Evolutionary conservation across 2,329 filamentous ascomycete genomes (phyloP), one percentile per base, ranked within the genome.

Genomic region (Tolypocladium ovalisporum): DNA sequence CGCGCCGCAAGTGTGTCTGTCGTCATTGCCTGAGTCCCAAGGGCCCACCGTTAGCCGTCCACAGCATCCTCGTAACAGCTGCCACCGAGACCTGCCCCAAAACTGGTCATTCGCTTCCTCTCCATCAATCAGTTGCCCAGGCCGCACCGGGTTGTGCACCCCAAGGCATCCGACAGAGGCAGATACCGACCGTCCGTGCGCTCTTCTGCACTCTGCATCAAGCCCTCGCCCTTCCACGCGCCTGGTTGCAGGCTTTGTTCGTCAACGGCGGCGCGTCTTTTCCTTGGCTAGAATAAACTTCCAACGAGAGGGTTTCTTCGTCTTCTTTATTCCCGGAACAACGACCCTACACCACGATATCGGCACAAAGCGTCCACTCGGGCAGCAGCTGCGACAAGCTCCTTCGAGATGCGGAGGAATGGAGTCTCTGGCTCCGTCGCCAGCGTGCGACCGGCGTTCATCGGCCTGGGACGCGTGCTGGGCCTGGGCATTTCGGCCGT

Each of bases 381-480:
- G 22, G 24, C 34, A 24, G 35, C 52, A 39, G 5, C 24, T 3
- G 35, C 37, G 39, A 35, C 19, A 36, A n/a, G 9, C 27, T 22
- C 34, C 24, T 10, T 35, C 42, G 54, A 58, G 32, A 72, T 71
- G 71, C 63, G 63, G 54, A 66, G 57, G 47, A 62, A 64, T 42
- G 58, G 57, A 53, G 52, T 61, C 40, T 56, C 61, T 54, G 62
- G 66, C 66, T 70, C 71, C 61, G 71, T 76, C 59, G 70, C 70
- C 61, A 70, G 71, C 59, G 64, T 75, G 54, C 76, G 80, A 60
- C 75, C 79, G 37, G 74, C 75, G 59, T 71, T 82, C 56, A 70
- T 85, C 47, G 79, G 78, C 58, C 64, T 83, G 55, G 75, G 76
- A 24, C 78, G 79, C 61, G 66, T 80, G n/a, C 65, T 82, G 34